Base-by-base conservation (phyloP, 768 basidiomycete genomes). In the Rhizopogon vesiculosus region DNA sequence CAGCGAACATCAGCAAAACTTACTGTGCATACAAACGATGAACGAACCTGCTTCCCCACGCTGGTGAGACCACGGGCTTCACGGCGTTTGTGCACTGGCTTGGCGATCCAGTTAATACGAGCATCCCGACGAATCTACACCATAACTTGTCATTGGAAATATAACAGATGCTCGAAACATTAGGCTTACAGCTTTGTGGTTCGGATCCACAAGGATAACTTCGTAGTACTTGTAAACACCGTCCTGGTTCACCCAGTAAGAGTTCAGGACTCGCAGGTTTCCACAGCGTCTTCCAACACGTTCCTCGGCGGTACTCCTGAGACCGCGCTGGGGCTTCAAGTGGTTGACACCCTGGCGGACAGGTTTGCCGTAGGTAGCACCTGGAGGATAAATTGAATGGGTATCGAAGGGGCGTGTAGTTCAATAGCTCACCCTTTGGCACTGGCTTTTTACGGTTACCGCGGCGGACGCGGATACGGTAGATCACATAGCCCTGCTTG, bases 291-390 rank as follows among this genome's bases (percentile, higher is more conserved):
- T 86, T 59, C 96, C 97, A 62, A 98, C 96, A 70, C 97, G 91
- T 81, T 98, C 97, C 79, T 99, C 97, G 49, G 97, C 97, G 56
- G 88, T 89, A 66, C 89, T 89, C 73, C 90, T 86, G 68, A 98
- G 79, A 59, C 93, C 84, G 59, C 96, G 87, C 78, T 98, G 96
- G 82, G 83, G 92, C 76, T 99, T 99, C 78, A 99, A 84, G 72
- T 99, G 95, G 81, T 96, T 98, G 67, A 98, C 91, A 86, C 95
- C 97, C 81, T 98, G 97, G 72, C 89, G 91, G 61, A 97, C 95
- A 75, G 97, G 97, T 76, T 99, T 99, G 75, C 97, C 97, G 74
- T 85, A 98, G 69, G 96, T 98, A 51, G 96, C 96, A 82, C 93
- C 91, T 92, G 59, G 39, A 12, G 31, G 35, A 1, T 18, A 56